Percentiles rank a stretch among this genome's conserved stretches.
Conservation (phyloP, 2,329 filamentous ascomycete genomes). For the Botrytis squamosa region DNA sequence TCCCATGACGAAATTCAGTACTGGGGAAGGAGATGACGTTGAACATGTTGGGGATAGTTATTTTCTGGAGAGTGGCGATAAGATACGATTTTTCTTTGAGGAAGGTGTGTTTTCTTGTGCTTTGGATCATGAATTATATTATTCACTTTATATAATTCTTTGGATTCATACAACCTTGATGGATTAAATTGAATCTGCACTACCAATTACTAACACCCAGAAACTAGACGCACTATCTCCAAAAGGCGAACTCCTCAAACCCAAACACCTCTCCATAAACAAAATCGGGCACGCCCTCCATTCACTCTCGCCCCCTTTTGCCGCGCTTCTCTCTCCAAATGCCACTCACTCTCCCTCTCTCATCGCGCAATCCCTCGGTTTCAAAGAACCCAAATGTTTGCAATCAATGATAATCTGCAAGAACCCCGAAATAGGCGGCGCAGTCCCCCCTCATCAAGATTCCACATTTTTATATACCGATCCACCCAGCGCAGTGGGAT, state of each 20-base stretch:
- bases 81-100: slow-evolving; percentile 96
- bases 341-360: slow-evolving; percentile 39
- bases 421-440: slow-evolving; percentile 91
- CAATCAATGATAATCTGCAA: slow-evolving; percentile 99
- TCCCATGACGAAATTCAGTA: slow-evolving; percentile 92
- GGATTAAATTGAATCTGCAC: not conserved
- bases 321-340: slow-evolving; percentile 49
- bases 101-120: slow-evolving; percentile 51
- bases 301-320: slow-evolving; percentile 65
- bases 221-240: slow-evolving; percentile 69
- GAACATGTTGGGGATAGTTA: slow-evolving; percentile 92
- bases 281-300: slow-evolving; percentile 82
- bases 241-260: slow-evolving; percentile 65
- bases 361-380: slow-evolving; percentile 48
- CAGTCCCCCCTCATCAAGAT: slow-evolving; percentile 89
- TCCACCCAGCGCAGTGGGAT: slow-evolving; percentile 85
- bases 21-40: slow-evolving; percentile 61
- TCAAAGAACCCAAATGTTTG: slow-evolving; percentile 56
- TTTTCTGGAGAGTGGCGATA: slow-evolving; percentile 86
- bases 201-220: not conserved
- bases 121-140: not conserved
- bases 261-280: slow-evolving; percentile 84
- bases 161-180: not conserved
- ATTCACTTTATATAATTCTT: not conserved
- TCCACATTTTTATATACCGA: slow-evolving; percentile 89